Base-by-base conservation (phyloP, 2,329 filamentous ascomycete species). In the Aureobasidium sp. region DNA sequence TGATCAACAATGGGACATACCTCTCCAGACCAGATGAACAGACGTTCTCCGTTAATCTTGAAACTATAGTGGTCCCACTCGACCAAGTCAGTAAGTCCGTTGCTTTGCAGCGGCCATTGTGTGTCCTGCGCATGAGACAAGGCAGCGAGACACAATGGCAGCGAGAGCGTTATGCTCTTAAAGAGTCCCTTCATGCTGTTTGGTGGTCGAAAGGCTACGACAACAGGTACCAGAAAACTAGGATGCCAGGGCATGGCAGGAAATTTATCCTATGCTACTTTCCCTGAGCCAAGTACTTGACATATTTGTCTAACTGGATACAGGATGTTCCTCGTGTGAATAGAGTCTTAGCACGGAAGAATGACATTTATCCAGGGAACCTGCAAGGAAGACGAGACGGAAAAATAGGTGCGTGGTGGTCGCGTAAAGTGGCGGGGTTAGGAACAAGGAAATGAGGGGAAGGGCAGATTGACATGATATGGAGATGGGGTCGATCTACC, bases 31-130 rank as follows among this genome's bases (percentile, higher is more conserved):
- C 79, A 82, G 49, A 83, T 72, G 65, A 81, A 82, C 7, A 82
- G 68, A 29, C 80, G 72, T 65, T 82, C 75, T 32, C 77, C 78
- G 59, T 82, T 77, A 59, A 82, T 69, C 27, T 78, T 75, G 66
- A 81, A 78, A 67, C 79, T 81, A 69, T 80, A 81, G 62, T 81
- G 76, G 63, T 82, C 80, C 81, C 80, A 82, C 69, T 81, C 73
- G 1, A 82, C 79, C 29, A 77, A 71, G 7, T 76, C 67, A 62
- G 75, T 81, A 13, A 54, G 29, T 8, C 61, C 61, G 21, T 63
- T 53, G 39, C 49, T 60, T 45, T 34, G 32, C 6, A 63, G 48
- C 3, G 61, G 55, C 61, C 61, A 63, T 53, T 63, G 61, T 21
- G 39, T 36, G 32, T 63, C 54, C 11, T 50, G 45, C 16, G 54